These are phyloP conservation scores for Syzygium malaccense DNA, from an alignment of 441 rosid genomes.

Conservation along the genomic window DNA sequence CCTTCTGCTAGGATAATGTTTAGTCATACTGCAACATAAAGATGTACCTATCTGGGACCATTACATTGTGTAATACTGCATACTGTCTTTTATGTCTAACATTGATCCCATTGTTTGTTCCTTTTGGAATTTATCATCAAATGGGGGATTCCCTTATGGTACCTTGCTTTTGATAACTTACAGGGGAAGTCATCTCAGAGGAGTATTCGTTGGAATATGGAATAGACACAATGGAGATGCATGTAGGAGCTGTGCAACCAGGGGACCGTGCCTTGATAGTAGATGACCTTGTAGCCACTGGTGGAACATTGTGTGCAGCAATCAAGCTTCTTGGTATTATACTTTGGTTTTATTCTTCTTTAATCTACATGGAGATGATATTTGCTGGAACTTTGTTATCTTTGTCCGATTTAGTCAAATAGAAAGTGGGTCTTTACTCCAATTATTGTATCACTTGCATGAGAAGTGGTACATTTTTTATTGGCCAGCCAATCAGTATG, in stretches of 20 bases:
- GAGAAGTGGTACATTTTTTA: neutral
- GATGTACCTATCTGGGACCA: neutral
- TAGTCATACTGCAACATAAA: neutral
- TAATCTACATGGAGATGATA: neutral
- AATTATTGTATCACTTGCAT: neutral
- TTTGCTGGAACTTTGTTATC: neutral
- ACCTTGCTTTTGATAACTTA: slow-evolving; percentile 1
- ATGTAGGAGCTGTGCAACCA: slow-evolving; percentile 84
- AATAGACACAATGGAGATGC: slow-evolving; percentile 89
- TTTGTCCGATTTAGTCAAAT: neutral
- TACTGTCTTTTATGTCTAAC: neutral
- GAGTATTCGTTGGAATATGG: slow-evolving; percentile 95
- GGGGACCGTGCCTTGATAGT: slow-evolving; percentile 81
- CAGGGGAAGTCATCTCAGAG: slow-evolving; percentile 83
- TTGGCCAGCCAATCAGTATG: neutral
- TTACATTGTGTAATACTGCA: neutral
- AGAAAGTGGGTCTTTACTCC: neutral
- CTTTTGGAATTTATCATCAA: neutral
- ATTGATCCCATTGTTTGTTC: neutral
- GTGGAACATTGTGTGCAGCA: slow-evolving; percentile 90
- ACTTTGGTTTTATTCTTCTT: neutral
- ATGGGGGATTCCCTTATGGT: neutral
- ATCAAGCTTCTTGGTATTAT: slow-evolving; percentile 77
- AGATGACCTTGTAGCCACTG: slow-evolving; percentile 94
- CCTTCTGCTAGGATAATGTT: neutral